These are phyloP conservation scores for Curvularia lunata DNA, from an alignment of 2,329 filamentous ascomycete species.

Conservation along the genomic window DNA sequence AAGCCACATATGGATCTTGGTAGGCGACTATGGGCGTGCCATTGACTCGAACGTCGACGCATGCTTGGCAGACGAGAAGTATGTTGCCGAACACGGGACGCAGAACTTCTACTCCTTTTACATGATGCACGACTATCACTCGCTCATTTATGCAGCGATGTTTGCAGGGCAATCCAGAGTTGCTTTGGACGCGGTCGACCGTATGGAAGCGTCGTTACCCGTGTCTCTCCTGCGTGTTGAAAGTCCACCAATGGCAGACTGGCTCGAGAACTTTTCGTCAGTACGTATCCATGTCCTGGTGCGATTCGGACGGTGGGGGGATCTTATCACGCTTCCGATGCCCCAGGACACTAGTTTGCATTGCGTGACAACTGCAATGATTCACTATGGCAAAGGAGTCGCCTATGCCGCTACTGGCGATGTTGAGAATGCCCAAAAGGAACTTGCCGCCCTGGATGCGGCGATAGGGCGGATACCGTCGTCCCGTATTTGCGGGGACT, in stretches of 20 bases:
- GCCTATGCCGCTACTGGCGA: constrained; percentile 66
- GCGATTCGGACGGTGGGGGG: constrained; percentile 75
- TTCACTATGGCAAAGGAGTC: constrained; percentile 71
- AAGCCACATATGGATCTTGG: constrained; percentile 74
- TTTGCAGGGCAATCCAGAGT: constrained; percentile 70
- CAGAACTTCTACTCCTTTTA: constrained; percentile 80
- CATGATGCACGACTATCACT: constrained; percentile 76
- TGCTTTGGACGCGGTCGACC: constrained; percentile 65
- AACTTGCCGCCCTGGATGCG: constrained; percentile 59
- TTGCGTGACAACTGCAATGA: constrained; percentile 71
- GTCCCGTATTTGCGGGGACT: constrained; percentile 65
- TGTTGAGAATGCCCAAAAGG: constrained; percentile 60
- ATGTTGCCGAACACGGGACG: constrained; percentile 63
- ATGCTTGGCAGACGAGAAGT: constrained; percentile 71
- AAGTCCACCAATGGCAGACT: constrained; percentile 76
- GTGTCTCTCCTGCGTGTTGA: constrained; percentile 68
- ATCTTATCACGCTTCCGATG: constrained; percentile 63
- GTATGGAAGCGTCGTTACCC: constrained; percentile 68
- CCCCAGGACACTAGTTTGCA: constrained; percentile 68
- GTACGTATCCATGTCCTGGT: constrained; percentile 73
- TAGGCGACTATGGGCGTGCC: constrained; percentile 72
- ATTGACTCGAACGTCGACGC: constrained; percentile 72
- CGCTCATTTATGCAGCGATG: constrained; percentile 78
- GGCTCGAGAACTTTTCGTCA: constrained; percentile 73
- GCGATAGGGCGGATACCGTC: constrained; percentile 61